These are phyloP conservation scores for Pseudogymnoascus sp. DNA, from an alignment of 2,329 filamentous ascomycete species.

Conservation along the genomic window DNA sequence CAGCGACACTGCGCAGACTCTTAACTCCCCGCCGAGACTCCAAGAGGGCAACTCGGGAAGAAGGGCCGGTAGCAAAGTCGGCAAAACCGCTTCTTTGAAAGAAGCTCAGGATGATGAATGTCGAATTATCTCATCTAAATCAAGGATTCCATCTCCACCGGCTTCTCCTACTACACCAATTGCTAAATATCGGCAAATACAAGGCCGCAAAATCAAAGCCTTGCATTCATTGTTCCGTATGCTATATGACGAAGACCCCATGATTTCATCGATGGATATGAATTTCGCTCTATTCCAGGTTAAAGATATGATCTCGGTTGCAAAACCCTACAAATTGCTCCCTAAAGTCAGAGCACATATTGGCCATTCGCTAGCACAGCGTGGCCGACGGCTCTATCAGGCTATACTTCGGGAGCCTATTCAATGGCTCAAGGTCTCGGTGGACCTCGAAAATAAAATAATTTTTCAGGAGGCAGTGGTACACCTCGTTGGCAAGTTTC, in stretches of 20 bases:
- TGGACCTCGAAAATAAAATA: slow-evolving; percentile 11
- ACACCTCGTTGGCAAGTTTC: slow-evolving; percentile 20
- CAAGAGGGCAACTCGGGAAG: not conserved
- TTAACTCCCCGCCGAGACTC: not conserved
- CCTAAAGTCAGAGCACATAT: slow-evolving; percentile 11
- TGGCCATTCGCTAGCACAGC: slow-evolving; percentile 11
- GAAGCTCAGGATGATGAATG: not conserved
- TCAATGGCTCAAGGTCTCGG: slow-evolving; percentile 17
- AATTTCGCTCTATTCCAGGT: slow-evolving; percentile 14
- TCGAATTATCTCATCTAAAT: not conserved
- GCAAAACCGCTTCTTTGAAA: not conserved
- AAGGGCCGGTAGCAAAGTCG: not conserved
- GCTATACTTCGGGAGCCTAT: slow-evolving; percentile 16
- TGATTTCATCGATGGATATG: slow-evolving; percentile 13
- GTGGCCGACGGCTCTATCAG: slow-evolving; percentile 14
- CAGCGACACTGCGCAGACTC: not conserved
- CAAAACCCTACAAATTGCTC: slow-evolving; percentile 11
- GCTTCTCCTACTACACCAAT: not conserved
- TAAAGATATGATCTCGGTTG: slow-evolving; percentile 11
- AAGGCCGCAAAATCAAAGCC: not conserved
- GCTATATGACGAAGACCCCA: slow-evolving; percentile 12
- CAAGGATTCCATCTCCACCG: not conserved
- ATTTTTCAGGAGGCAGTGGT: slow-evolving; percentile 22
- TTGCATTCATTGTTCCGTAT: slow-evolving; percentile 18
- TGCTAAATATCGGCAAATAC: not conserved